Percentiles rank a stretch among this genome's conserved stretches.
Conservation (phyloP, 1,284 basidiomycete species). For the Irpex rosettiformis region DNA sequence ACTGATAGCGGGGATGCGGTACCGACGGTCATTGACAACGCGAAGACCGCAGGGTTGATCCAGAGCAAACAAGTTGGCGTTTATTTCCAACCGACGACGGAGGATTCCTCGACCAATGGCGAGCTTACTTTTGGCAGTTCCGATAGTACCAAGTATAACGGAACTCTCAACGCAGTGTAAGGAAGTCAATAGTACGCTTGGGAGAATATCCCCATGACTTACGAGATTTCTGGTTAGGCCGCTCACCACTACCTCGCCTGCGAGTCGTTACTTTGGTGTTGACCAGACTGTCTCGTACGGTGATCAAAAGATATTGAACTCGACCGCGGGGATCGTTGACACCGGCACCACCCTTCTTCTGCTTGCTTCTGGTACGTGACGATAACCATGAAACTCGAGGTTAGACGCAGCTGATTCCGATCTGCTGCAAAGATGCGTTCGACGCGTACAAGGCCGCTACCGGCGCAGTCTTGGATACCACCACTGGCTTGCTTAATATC, state of each 20-base stretch:
- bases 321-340: slow-evolving; percentile 61
- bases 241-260: slow-evolving; percentile 44
- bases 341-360: slow-evolving; percentile 45
- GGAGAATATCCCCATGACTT: background rate
- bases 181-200: slow-evolving; percentile 24
- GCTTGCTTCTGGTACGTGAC: slow-evolving; percentile 30
- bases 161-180: slow-evolving; percentile 43
- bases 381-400: too few relatives aligned
- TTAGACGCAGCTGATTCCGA: background rate
- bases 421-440: slow-evolving; percentile 27
- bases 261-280: slow-evolving; percentile 59
- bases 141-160: slow-evolving; percentile 41
- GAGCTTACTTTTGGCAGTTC: slow-evolving; percentile 49
- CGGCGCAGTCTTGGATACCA: slow-evolving; percentile 33
- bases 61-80: slow-evolving; percentile 41
- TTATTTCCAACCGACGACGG: slow-evolving; percentile 44
- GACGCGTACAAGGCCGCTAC: slow-evolving; percentile 32
- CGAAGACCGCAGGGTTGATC: slow-evolving; percentile 39
- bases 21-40: slow-evolving; percentile 31
- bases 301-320: slow-evolving; percentile 37
- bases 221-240: slow-evolving; percentile 29
- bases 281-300: slow-evolving; percentile 57
- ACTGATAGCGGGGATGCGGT: background rate
- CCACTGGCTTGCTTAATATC: slow-evolving; percentile 39
- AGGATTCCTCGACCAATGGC: slow-evolving; percentile 31